phyloP scores from a whole-genome alignment of 2,329 filamentous ascomycete species.

The Microsporum canis region DNA sequence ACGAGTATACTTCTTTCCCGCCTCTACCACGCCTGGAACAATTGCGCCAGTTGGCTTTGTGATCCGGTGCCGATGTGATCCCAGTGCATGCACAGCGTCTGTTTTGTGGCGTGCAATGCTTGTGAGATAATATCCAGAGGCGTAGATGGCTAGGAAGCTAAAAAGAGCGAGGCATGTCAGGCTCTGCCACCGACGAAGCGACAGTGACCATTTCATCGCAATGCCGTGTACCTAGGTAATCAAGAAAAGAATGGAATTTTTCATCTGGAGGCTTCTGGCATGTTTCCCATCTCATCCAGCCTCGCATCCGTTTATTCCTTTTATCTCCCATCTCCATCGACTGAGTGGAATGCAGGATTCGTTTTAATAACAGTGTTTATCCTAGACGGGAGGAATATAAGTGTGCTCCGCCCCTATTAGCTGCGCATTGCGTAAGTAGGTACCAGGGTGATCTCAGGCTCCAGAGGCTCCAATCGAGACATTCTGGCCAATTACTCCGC shows the following conservation, averaged over 20 bases:
- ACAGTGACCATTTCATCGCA: neutral
- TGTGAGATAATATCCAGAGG: neutral
- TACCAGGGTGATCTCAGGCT: neutral
- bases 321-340: neutral
- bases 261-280: neutral
- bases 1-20: slow-evolving; percentile 38
- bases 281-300: neutral
- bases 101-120: neutral
- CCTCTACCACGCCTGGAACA: slow-evolving; percentile 12
- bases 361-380: neutral
- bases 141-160: neutral
- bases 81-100: no score
- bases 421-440: neutral
- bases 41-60: neutral
- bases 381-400: neutral
- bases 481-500: neutral
- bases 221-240: neutral
- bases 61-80: neutral
- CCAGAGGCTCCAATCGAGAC: neutral
- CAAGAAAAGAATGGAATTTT: neutral
- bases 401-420: neutral
- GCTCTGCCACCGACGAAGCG: neutral
- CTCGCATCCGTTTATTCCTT: neutral
- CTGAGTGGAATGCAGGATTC: neutral
- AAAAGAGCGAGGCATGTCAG: neutral